Percentiles rank a stretch among this genome's conserved stretches.
phyloP scores from a whole-genome alignment of 139 green algal species.

The Chlorella sp. region DNA sequence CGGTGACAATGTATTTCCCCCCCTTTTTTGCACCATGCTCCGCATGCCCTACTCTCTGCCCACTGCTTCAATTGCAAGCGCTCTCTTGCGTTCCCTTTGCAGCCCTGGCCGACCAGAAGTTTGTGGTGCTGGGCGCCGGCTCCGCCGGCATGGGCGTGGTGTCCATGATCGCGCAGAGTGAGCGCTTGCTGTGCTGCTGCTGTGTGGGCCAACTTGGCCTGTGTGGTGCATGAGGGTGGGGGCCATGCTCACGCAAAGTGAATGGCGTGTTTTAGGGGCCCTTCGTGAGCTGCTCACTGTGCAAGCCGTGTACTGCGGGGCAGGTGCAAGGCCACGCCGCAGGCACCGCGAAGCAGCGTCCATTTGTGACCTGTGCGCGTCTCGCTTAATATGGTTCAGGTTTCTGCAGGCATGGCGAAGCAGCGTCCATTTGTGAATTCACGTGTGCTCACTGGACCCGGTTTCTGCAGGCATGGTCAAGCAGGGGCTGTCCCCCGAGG shows the following conservation, averaged over 20 bases:
- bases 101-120: slow-evolving; percentile 66
- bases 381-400: too few species aligned
- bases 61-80: too few species aligned
- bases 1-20: too few species aligned
- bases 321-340: too few species aligned
- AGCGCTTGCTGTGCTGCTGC: background rate
- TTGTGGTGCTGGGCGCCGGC: slow-evolving; percentile 75
- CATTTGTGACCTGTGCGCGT: too few species aligned
- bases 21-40: too few species aligned
- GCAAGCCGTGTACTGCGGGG: too few species aligned
- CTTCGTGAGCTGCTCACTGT: too few species aligned
- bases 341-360: too few species aligned
- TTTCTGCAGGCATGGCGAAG: too few species aligned
- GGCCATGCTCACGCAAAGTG: too few species aligned
- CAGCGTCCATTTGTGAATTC: background rate
- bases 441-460: background rate
- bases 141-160: slow-evolving; percentile 74
- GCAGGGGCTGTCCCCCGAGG: slow-evolving; percentile 55
- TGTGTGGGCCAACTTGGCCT: background rate
- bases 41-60: slow-evolving; percentile 23
- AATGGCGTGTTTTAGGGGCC: too few species aligned
- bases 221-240: background rate
- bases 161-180: slow-evolving; percentile 60
- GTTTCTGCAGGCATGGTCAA: slow-evolving; percentile 66
- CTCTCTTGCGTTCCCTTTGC: background rate